phyloP scores from a whole-genome alignment of 345 rosid species.

The Salix caprea region DNA sequence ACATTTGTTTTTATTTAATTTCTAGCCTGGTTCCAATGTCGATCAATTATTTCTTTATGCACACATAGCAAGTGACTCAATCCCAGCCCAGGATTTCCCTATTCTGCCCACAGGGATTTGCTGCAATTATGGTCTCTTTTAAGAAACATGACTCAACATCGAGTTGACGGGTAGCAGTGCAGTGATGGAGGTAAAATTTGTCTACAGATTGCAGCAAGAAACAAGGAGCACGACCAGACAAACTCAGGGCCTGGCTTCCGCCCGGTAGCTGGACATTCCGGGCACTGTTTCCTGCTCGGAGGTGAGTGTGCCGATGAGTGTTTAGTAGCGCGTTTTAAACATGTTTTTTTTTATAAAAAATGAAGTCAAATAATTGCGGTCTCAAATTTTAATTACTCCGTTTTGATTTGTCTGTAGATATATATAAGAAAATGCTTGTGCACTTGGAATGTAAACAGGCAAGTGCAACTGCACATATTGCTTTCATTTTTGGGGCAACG shows the following conservation, averaged over 20 bases:
- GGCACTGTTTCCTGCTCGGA: constrained; percentile 6
- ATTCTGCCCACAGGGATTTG: neutral
- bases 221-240: no score
- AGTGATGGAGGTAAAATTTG: neutral
- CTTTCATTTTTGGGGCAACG: neutral
- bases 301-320: neutral
- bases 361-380: no score
- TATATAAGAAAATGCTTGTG: neutral
- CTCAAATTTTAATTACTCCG: no score
- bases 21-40: neutral
- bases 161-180: neutral
- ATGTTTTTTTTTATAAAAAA: no score
- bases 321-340: no score
- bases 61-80: no score
- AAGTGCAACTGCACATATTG: neutral
- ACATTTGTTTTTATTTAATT: no score
- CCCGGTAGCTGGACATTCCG: neutral
- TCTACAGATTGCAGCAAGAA: neutral
- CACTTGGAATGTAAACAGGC: neutral
- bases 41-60: no score
- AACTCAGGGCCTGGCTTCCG: neutral
- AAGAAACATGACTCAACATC: neutral
- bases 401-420: no score
- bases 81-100: neutral
- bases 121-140: neutral